phyloP scores from a whole-genome alignment of 805 yeast species.

The Torulaspora maleeae region DNA sequence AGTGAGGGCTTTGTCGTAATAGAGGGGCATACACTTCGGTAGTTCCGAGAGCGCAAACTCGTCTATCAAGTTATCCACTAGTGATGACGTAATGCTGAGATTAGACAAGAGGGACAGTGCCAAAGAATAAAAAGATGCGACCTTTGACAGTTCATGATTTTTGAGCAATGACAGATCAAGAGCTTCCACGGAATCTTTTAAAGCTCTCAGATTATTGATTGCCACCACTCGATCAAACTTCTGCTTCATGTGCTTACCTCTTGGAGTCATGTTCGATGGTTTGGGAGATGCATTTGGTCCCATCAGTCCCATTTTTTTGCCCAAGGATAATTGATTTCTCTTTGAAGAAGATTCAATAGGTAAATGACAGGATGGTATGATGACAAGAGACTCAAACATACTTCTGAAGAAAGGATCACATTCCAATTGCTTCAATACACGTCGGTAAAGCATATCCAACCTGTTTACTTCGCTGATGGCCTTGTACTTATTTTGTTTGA shows the following conservation, averaged over 20 bases:
- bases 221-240: slow-evolving; percentile 28
- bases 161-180: slow-evolving; percentile 14
- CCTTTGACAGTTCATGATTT: slow-evolving; percentile 17
- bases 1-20: slow-evolving; percentile 22
- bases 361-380: slow-evolving; percentile 39
- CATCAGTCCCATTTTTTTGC: not conserved
- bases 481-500: slow-evolving; percentile 17
- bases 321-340: not conserved
- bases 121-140: slow-evolving; percentile 24
- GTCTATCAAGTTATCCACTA: slow-evolving; percentile 5
- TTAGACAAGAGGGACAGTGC: slow-evolving; percentile 21
- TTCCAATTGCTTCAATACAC: slow-evolving; percentile 34
- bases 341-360: slow-evolving; percentile 2
- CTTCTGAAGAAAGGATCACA: slow-evolving; percentile 48
- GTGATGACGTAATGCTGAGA: slow-evolving; percentile 6
- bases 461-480: slow-evolving; percentile 32
- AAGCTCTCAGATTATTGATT: slow-evolving; percentile 15
- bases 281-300: slow-evolving; percentile 24
- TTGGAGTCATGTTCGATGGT: slow-evolving; percentile 34
- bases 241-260: slow-evolving; percentile 21
- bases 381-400: slow-evolving; percentile 47
- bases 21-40: slow-evolving; percentile 21
- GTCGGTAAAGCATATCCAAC: slow-evolving; percentile 30
- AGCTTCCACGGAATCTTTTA: slow-evolving; percentile 16
- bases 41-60: slow-evolving; percentile 21